These are phyloP conservation scores for Solanum peruvianum DNA, from an alignment of 257 asterid genomes.

Conservation along the genomic window DNA sequence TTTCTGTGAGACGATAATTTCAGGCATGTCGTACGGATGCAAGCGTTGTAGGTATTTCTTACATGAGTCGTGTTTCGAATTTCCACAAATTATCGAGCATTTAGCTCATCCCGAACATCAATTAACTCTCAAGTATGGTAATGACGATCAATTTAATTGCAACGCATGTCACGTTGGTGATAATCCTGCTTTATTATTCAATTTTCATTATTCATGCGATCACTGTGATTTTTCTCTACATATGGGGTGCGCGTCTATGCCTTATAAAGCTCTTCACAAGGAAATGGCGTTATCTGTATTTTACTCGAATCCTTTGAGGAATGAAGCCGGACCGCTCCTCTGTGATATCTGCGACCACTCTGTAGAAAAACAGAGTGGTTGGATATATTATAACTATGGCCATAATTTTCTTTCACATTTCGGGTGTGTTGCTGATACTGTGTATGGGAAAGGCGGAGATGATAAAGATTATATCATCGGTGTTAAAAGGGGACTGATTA, in stretches of 20 bases:
- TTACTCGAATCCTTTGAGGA: not conserved
- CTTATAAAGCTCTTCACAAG: not conserved
- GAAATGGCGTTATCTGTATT: not conserved
- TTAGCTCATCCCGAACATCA: not conserved
- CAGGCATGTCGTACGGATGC: not conserved
- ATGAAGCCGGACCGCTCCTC: not conserved
- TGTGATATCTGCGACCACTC: not conserved
- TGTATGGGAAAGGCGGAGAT: not conserved
- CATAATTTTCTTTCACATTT: not conserved
- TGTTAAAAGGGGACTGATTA: not conserved
- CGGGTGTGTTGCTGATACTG: not conserved
- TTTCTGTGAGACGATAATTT: not conserved
- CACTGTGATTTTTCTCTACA: not conserved
- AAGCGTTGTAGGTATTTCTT: not conserved
- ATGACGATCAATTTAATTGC: not conserved
- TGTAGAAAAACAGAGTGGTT: not conserved
- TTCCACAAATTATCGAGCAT: not conserved
- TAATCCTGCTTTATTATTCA: not conserved
- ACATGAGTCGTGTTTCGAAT: not conserved
- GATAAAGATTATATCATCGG: not conserved
- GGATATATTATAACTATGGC: not conserved
- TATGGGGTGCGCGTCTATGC: not conserved
- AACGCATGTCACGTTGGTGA: not conserved
- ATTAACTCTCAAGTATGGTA: not conserved
- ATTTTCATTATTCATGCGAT: not conserved